A percentile compares a stretch with the other conserved stretches of the same genome.
phyloP scores from a whole-genome alignment of 768 basidiomycete species.

The Fomitopsis serialis region DNA sequence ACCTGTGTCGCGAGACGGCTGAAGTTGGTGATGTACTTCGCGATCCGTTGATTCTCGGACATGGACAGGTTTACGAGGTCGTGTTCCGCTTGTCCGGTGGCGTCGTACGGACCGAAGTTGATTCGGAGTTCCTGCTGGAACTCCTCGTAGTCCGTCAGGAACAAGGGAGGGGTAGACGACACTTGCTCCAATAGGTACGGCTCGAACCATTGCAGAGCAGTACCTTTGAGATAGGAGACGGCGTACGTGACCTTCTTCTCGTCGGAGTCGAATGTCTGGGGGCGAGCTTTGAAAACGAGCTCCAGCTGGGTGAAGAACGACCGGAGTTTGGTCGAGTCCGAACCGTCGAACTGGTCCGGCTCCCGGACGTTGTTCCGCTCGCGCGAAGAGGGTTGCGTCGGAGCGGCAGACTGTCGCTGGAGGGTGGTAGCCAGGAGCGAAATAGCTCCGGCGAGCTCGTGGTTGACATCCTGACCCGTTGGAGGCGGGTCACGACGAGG shows the following conservation, averaged over 20 bases:
- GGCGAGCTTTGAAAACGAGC: slow-evolving; percentile 5
- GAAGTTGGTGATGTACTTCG: slow-evolving; percentile 12
- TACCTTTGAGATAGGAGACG: slow-evolving; percentile 7
- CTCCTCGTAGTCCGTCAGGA: slow-evolving; percentile 1
- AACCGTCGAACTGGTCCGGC: slow-evolving; percentile 9
- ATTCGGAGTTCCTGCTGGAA: slow-evolving; percentile 5
- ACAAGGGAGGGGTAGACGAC: not conserved
- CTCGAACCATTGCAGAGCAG: slow-evolving; percentile 4
- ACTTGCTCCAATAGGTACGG: slow-evolving; percentile 3
- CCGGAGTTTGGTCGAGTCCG: slow-evolving; percentile 8
- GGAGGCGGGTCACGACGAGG: too few relatives aligned
- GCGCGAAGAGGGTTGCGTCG: too few relatives aligned
- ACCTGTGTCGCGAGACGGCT: slow-evolving; percentile 3
- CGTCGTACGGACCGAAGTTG: slow-evolving; percentile 1
- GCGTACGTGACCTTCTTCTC: slow-evolving; percentile 5
- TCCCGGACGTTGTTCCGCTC: slow-evolving; percentile 7
- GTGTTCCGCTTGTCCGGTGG: slow-evolving; percentile 3
- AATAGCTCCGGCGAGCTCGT: too few relatives aligned
- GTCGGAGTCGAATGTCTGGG: slow-evolving; percentile 1
- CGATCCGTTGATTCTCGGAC: slow-evolving; percentile 6
- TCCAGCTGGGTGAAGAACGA: slow-evolving; percentile 4
- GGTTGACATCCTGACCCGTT: too few relatives aligned
- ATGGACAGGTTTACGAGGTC: slow-evolving; percentile 4
- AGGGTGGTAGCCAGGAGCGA: too few relatives aligned
- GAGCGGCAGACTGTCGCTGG: too few relatives aligned